Base-by-base conservation (phyloP, 2,329 filamentous ascomycete genomes). In the Phoma herbarum region DNA sequence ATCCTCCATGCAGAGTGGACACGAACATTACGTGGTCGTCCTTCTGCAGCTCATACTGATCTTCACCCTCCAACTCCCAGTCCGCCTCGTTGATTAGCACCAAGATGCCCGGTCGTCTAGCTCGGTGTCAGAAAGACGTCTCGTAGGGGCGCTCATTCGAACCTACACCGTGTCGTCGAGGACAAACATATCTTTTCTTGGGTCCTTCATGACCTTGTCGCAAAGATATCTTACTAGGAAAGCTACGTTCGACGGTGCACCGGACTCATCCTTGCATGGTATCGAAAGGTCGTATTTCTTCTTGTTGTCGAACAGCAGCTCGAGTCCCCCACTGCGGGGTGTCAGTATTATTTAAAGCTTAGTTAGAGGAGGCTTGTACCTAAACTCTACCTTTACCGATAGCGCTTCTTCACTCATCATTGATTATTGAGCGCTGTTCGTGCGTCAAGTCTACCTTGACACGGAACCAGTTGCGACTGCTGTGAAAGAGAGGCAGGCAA, bases 11-110 rank as follows among this genome's bases (percentile, higher is more conserved):
- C 61, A 99, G 83, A 18, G 95, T 99, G 61, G 93, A 97, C 62
- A 99, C 93, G 79, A 99, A 99, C 65, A 98, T 83, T 68, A 99
- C 91, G 74, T 91, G 94, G 80, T 99, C 95, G 58, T 88, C 86
- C 61, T 83, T 79, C 78, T 94, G 88, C 57, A 99, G 80, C 78
- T 93, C 89, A 75, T 98, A 98, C 65, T 88, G 85, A 74, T 95
- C 93, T 79, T 98, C 94, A 18, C 93, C 95, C 79, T 98, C 95
- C 12, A 99, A 86, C 78, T 98, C 95, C 95, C 95, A 99, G 77
- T 99, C 95, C 25, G 93, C 92, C 70, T 99, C 95, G 75, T 99
- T 99, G 77, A 99, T 96, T 57, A 99, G 84, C 26, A 97, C 94
- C 42, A 99, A 86, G 76, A 99, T 97, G 2, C 95, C 95, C 5